A percentile compares a stretch with the other conserved stretches of the same genome.
Conservation (phyloP, 768 basidiomycete genomes). For the Boletus sp. region DNA sequence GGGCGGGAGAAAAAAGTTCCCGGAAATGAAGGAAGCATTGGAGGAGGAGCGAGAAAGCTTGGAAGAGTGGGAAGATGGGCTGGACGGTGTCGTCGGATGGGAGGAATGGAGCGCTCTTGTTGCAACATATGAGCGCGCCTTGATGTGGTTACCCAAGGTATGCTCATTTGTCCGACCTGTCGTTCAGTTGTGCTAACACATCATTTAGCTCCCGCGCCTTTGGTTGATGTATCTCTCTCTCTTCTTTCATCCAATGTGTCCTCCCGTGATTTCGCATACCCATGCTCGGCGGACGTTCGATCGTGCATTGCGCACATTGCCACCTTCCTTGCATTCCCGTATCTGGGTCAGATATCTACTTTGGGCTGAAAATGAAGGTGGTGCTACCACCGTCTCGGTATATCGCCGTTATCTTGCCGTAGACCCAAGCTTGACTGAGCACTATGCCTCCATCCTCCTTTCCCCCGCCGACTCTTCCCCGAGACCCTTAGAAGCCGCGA, state of each 20-base stretch:
- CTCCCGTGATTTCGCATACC: conserved; percentile 75
- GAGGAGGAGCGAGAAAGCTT: conserved; percentile 79
- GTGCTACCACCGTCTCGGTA: conserved; percentile 70
- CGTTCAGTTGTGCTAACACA: conserved; percentile 3
- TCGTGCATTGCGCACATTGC: conserved; percentile 87
- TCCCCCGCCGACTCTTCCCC: conserved; percentile 54
- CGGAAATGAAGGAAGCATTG: conserved; percentile 85
- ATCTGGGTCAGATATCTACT: conserved; percentile 92
- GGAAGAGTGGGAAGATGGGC: conserved; percentile 80
- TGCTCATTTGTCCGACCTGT: conserved; percentile 18
- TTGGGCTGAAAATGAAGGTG: conserved; percentile 85
- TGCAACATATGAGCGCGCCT: conserved; percentile 84
- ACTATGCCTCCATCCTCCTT: conserved; percentile 68
- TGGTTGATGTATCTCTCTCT: conserved; percentile 94
- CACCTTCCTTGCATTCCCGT: conserved; percentile 86
- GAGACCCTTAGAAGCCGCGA: conserved; percentile 90
- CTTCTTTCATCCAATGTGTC: conserved; percentile 87
- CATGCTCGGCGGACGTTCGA: conserved; percentile 95
- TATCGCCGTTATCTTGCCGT: conserved; percentile 88
- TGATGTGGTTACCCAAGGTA: conserved; percentile 94
- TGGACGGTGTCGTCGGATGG: conserved; percentile 91
- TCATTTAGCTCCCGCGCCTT: conserved; percentile 75
- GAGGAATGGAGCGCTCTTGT: conserved; percentile 92
- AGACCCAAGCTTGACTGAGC: conserved; percentile 78
- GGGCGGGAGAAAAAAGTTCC: conserved; percentile 88